Evolutionary conservation across 352 stramenopile species (phyloP), one percentile per base, ranked within the genome.

Genomic region (Phytophthora palmivora): DNA sequence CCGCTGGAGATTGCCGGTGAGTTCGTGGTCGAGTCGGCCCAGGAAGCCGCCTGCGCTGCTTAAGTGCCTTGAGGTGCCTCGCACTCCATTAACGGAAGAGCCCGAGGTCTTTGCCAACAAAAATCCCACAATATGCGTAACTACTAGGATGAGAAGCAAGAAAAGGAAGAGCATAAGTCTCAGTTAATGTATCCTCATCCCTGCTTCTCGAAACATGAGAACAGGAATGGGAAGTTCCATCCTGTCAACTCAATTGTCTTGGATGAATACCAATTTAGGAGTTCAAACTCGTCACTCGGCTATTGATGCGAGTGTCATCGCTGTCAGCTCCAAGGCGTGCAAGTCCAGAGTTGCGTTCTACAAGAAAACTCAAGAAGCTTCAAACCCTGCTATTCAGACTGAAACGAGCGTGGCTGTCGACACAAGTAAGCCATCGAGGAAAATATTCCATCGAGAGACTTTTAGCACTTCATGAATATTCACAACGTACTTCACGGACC

Each of bases 1-100:
- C 68, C 76, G 10, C 43, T 80, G 34, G 64, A 74, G 39, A 70
- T 81, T 0, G 76, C 66, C 37, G 62, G 74, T 8, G 79, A 85
- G 58, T 75, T 84, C 42, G 55, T 83, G 43, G 45, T 79, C 33
- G 54, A 82, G 63, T 62, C 62, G 32, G 22, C 63, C 12, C 19
- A 77, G 48, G 63, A 70, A 37, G 58, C 53, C 50, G 67, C 67
- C 18, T 76, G 67, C 45, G 67, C 63, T 53, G 68, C 68, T 12
- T 77, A 67, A 74, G 68, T 57, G 54, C 26, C 45, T 14, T 19
- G 34, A 22, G 49, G 21, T 46, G 9, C 55, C 37, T 62, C 48
- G 52, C 48, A 54, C 52, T 70, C 21, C 16, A 67, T 26, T 53
- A 28, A 22, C 39, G 58, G 47, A 62, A 67, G 44, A 72, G 46